Evolutionary conservation across 1,284 basidiomycete species (phyloP).

Genomic region (Leccinum griseonigrum): DNA sequence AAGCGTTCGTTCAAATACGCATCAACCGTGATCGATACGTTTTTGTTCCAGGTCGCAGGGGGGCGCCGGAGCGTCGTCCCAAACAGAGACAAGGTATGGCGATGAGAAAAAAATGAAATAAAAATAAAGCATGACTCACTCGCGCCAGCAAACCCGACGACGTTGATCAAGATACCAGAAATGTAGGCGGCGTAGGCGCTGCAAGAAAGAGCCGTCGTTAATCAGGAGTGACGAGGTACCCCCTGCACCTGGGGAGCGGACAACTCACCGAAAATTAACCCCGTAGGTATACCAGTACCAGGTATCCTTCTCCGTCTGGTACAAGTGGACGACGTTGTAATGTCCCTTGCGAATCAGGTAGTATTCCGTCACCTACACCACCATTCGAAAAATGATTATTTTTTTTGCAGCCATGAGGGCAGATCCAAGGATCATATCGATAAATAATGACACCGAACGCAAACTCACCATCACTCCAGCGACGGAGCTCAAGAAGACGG

Average conservation of each 20-base stretch:
- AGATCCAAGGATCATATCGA: neutral
- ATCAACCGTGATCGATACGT: neutral
- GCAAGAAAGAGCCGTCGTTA: neutral
- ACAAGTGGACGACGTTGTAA: conserved; percentile 72
- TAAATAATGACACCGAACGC: neutral
- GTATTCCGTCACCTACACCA: conserved; percentile 68
- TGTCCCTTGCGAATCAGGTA: conserved; percentile 75
- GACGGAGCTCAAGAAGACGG: conserved; percentile 80
- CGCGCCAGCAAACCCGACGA: conserved; percentile 71
- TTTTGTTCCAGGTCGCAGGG: neutral
- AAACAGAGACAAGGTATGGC: neutral
- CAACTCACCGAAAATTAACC: conserved; percentile 61
- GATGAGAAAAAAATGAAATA: neutral
- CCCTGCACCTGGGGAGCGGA: neutral
- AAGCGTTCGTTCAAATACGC: neutral
- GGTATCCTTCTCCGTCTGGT: conserved; percentile 51
- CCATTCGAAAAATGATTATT: neutral
- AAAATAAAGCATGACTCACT: conserved; percentile 38
- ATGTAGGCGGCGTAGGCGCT: conserved; percentile 74
- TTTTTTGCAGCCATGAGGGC: conserved; percentile 1
- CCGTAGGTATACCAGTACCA: conserved; percentile 81
- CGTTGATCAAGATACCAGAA: conserved; percentile 78
- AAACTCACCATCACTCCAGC: conserved; percentile 70
- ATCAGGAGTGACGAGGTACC: neutral
- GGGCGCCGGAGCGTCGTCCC: neutral